Evolutionary conservation across 192 early-diverging fungal genomes (phyloP), one percentile per base, ranked within the genome.

Genomic region (Glomus cerebriforme): DNA sequence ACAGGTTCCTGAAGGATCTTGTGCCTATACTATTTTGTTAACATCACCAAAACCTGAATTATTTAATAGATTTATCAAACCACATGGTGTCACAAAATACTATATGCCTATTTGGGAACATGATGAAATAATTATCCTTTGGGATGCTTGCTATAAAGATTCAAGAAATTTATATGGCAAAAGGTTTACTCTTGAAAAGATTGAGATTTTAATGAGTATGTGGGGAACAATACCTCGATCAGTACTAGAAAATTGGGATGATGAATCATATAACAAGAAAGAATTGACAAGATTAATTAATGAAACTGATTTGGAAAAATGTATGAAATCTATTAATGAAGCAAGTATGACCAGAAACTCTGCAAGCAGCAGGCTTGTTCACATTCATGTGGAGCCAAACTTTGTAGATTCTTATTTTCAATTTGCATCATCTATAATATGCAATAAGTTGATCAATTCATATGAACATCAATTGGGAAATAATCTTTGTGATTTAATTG

Each of bases 101-200:
- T 72, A 24, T 49, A 72, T 72, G 70, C 70, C 70, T 49, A 58
- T 72, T 72, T 72, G 45, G 70, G 70, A 72, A 9, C 70, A 49
- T 29, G 45, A 72, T 2, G 70, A 72, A 72, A 72, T 72, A 12
- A 72, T 34, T 24, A 72, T 13, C 2, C 70, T 72, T 72, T 72
- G 70, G 45, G 13, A 26, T 34, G 39, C 47, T 72, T 43, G 22
- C 43, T 72, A 72, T 26, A 49, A 72, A 22, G n/a, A 72, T 72
- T 49, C 26, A n/a, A 72, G 26, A 49, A 72, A 72, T 49, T 7
- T 26, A 17, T n/a, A 49, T 49, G 70, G 27, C 19, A 26, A 72
- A 72, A n/a, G 47, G 39, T 58, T 72, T 43, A 72, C 70, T 2
- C 45, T 72, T 72, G 49, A 72, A 72, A 47, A 49, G 47, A 2